phyloP scores from a whole-genome alignment of 2,329 filamentous ascomycete genomes.

The Blastomyces silverae region DNA sequence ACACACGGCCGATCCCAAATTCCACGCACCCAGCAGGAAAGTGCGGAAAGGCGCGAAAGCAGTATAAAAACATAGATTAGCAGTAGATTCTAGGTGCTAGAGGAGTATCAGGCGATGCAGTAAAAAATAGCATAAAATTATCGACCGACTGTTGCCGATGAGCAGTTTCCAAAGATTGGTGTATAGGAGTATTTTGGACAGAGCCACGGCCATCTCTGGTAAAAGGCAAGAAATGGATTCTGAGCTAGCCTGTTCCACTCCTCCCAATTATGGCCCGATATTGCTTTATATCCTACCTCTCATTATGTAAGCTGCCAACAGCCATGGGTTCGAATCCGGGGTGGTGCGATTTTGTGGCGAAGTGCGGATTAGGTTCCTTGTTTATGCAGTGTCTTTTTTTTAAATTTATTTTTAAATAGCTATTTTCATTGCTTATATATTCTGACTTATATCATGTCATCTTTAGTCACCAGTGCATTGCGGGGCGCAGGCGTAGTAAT shows the following conservation, averaged over 20 bases:
- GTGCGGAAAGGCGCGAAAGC: background rate
- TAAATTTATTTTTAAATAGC: background rate
- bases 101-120: slow-evolving; percentile 18
- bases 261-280: slow-evolving; percentile 28
- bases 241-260: slow-evolving; percentile 63
- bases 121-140: slow-evolving; percentile 32
- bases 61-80: too few species aligned
- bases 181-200: slow-evolving; percentile 53
- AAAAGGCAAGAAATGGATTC: slow-evolving; percentile 74
- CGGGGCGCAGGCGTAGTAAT: background rate
- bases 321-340: slow-evolving; percentile 29
- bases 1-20: background rate
- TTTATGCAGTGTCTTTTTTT: background rate
- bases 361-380: too few species aligned
- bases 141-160: slow-evolving; percentile 43
- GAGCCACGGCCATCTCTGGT: slow-evolving; percentile 69
- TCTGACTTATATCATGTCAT: too few species aligned
- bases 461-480: background rate
- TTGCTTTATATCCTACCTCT: slow-evolving; percentile 14
- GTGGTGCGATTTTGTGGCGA: too few species aligned
- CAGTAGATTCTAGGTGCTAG: too few species aligned
- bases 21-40: slow-evolving; percentile 12
- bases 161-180: slow-evolving; percentile 51
- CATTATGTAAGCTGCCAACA: background rate
- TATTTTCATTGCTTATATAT: too few species aligned